phyloP scores from a whole-genome alignment of 108 stramenopile species.

The Phaeodactylum tricornutum region DNA sequence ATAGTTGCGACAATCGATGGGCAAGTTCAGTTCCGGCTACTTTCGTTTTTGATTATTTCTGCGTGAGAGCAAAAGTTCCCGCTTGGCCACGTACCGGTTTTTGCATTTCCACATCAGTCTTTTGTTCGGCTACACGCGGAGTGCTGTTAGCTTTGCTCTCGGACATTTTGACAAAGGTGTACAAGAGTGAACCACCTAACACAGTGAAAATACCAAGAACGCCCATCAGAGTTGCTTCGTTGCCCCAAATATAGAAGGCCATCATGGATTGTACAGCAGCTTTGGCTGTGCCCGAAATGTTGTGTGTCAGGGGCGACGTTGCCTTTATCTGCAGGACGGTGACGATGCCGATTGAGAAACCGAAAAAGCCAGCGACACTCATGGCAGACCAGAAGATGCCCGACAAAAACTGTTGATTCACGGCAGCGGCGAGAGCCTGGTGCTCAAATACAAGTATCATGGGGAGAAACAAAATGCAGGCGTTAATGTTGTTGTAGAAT shows the following conservation, averaged over 20 bases:
- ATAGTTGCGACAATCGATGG: too few species aligned
- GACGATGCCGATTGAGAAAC: slow-evolving; percentile 93
- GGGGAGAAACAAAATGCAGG: slow-evolving; percentile 80
- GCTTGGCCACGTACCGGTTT: too few species aligned
- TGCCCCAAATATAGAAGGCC: slow-evolving; percentile 93
- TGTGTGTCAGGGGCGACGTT: slow-evolving; percentile 90
- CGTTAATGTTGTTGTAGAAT: slow-evolving; percentile 94
- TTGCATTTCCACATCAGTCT: too few species aligned
- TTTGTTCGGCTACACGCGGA: too few species aligned
- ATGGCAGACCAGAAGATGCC: slow-evolving; percentile 78
- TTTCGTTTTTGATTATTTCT: too few species aligned
- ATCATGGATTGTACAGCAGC: slow-evolving; percentile 83
- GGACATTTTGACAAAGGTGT: slow-evolving; percentile 79
- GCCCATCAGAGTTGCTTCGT: slow-evolving; percentile 71
- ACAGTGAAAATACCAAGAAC: slow-evolving; percentile 78
- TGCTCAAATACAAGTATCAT: slow-evolving; percentile 74
- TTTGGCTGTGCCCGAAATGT: slow-evolving; percentile 94
- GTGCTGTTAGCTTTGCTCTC: slow-evolving; percentile 27
- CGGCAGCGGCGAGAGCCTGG: slow-evolving; percentile 24
- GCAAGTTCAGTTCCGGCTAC: too few species aligned
- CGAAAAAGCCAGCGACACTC: slow-evolving; percentile 83
- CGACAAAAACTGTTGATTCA: slow-evolving; percentile 39
- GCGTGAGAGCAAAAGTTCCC: too few species aligned
- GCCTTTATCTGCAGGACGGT: slow-evolving; percentile 93
- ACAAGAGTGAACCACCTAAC: slow-evolving; percentile 69